Base-by-base conservation (phyloP, 495 filamentous ascomycete species). In the Neurospora hispaniola region DNA sequence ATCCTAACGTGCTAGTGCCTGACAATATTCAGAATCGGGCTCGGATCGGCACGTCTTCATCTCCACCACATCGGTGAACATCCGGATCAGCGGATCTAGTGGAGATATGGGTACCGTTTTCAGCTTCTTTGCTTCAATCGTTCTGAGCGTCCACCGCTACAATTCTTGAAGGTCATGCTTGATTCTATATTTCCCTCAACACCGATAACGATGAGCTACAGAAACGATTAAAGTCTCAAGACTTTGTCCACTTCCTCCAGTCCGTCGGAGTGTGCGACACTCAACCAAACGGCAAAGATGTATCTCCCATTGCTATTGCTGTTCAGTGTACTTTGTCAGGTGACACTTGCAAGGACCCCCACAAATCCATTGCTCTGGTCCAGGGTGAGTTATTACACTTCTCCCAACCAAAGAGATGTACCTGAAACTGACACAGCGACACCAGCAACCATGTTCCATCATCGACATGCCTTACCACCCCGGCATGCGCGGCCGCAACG, bases 401-500 rank as follows among this genome's bases (percentile, higher is more conserved):
- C 3, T 18, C 23, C 0, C 6, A 6, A 68, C 27, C 11, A n/a
- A 72, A 70, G 41, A 5, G 23, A 42, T 5, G 35, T 31, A 41
- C 14, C 46, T 5, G 3, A 8, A 68, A 20, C 38, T 72, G 35
- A 72, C 41, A 31, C 0, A 41, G 23, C 11, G 23, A 23, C 23
- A 23, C 40, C 35, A 72, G 71, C n/a, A 66, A 72, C 71, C 71
- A 72, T 72, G 71, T 12, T 68, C 71, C 7, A 4, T 4, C 35
- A 8, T 10, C 3, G 41, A 72, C 71, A 31, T 5, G 5, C 48
- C 71, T 0, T 38, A 38, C 7, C 54, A 69, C 71, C 5, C 48
- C 3, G 69, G 69, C n/a, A 20, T 73, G 72, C 41, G 35, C 46
- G 72, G 72, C 16, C 23, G 48, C 11, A 73, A 73, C 69, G 72